Percentiles rank a stretch among this genome's conserved stretches.
Conservation (phyloP, 163 green algal genomes). For the Prototheca wickerhamii region DNA sequence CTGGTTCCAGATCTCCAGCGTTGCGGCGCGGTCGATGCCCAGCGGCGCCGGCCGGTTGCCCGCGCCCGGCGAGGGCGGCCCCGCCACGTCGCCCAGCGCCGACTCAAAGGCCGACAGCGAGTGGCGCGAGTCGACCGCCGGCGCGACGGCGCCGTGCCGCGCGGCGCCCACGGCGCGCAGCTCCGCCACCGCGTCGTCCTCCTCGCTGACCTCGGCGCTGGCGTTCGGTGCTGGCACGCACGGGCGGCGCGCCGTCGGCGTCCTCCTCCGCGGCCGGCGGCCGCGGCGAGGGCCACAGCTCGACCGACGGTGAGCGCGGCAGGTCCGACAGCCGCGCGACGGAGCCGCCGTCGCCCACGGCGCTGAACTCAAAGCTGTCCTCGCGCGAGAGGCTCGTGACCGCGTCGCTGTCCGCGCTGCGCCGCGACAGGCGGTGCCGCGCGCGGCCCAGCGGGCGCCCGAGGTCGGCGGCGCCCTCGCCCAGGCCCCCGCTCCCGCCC, state of each 20-base stretch:
- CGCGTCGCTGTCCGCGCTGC: not conserved
- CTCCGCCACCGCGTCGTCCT: not conserved
- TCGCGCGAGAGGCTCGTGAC: not conserved
- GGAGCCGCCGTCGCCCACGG: not conserved
- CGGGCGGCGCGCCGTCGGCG: not conserved
- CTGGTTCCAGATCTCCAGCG: slow-evolving; percentile 11
- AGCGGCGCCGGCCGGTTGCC: not conserved
- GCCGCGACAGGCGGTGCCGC: too few species aligned
- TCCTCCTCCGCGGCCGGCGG: not conserved
- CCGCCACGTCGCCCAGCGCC: not conserved
- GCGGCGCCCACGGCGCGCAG: not conserved
- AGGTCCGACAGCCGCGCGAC: not conserved
- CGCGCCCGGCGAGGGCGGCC: slow-evolving; percentile 2
- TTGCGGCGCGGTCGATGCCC: slow-evolving; percentile 6
- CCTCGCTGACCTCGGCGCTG: too few species aligned
- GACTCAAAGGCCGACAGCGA: not conserved
- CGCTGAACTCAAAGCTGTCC: slow-evolving; percentile 9
- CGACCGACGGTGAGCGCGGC: not conserved
- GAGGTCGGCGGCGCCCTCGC: not conserved
- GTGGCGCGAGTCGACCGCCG: not conserved
- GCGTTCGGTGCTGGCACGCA: not conserved
- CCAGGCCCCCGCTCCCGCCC: not conserved
- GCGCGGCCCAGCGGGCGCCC: too few species aligned
- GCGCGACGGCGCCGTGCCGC: not conserved
- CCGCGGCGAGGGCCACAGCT: slow-evolving; percentile 4